Base-by-base conservation (phyloP, 257 asterid species). In the Avicennia marina region DNA sequence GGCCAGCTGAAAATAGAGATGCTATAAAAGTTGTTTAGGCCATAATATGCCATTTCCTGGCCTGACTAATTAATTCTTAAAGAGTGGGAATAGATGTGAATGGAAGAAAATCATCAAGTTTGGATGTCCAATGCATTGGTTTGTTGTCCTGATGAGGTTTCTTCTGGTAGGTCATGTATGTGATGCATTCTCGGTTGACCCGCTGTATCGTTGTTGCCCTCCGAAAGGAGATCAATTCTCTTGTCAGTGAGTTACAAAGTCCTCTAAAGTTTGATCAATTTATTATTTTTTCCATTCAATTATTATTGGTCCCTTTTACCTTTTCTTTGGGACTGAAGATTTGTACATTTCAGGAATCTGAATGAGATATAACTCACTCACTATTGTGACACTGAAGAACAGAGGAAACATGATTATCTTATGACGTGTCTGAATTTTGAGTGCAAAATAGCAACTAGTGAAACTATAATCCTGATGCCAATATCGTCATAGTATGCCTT, bases 201-300 rank as follows among this genome's bases (percentile, higher is more conserved):
- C 88, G 17, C 65, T 64, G 42, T 66, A 89, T 47, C 86, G 68
- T 11, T 90, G 98, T 71, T 90, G 96, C 71, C 83, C 83, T 3
- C 38, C 31, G 17, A 80, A 72, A 56, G 79, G 86, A 73, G 94
- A 87, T 32, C 83, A 75, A 52, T 90, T 75, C 66, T 78, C 98
- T 64, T 90, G 98, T 76, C 82, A 78, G 97, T 89, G 86, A 89
- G 95, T 86, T 68, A 32, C 70, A n/a, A n/a, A n/a, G n/a, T n/a
- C n/a, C n/a, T n/a, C n/a, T n/a, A n/a, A n/a, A n/a, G n/a, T n/a
- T n/a, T n/a, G n/a, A n/a, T n/a, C n/a, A n/a, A n/a, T n/a, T n/a
- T n/a, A n/a, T n/a, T n/a, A n/a, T n/a, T n/a, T n/a, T 29, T 52
- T 41, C 20, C 13, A 50, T 42, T 40, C n/a, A n/a, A n/a, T 45